A percentile compares a stretch with the other conserved stretches of the same genome.
These are phyloP conservation scores for Leishmania braziliensis DNA, from an alignment of 208 protist genomes.

Conservation along the genomic window DNA sequence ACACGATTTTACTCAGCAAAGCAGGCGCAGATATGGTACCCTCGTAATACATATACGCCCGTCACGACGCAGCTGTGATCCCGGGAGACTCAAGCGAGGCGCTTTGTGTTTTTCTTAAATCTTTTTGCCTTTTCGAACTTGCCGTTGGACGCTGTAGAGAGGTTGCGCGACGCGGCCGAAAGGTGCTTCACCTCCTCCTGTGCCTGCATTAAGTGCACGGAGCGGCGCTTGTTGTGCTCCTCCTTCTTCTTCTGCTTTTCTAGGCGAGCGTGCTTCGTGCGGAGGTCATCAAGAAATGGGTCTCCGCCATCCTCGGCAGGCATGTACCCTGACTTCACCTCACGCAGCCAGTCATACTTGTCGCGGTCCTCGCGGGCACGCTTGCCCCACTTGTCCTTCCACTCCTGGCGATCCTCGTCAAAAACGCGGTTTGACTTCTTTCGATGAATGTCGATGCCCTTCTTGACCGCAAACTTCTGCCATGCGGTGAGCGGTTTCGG, in stretches of 20 bases:
- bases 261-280: slow-evolving; percentile 84
- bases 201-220: slow-evolving; percentile 66
- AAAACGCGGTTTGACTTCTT: slow-evolving; percentile 92
- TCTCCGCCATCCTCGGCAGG: slow-evolving; percentile 89
- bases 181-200: slow-evolving; percentile 89
- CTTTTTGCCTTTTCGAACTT: slow-evolving; percentile 86
- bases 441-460: slow-evolving; percentile 90
- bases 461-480: slow-evolving; percentile 94
- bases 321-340: slow-evolving; percentile 89
- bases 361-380: slow-evolving; percentile 88
- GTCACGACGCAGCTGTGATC: neutral
- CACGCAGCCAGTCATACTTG: slow-evolving; percentile 92
- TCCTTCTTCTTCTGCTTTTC: slow-evolving; percentile 91
- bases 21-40: neutral
- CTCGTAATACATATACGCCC: neutral
- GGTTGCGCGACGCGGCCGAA: slow-evolving; percentile 54
- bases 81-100: slow-evolving; percentile 18
- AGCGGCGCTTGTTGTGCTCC: slow-evolving; percentile 89
- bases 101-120: slow-evolving; percentile 70
- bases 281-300: slow-evolving; percentile 90
- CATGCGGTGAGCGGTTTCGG: slow-evolving; percentile 90
- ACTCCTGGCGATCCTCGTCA: slow-evolving; percentile 89
- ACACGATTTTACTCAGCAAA: neutral
- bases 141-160: slow-evolving; percentile 91
- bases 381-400: slow-evolving; percentile 94